Base-by-base conservation (phyloP, 2,329 filamentous ascomycete species). In the Fusarium fujikuroi region DNA sequence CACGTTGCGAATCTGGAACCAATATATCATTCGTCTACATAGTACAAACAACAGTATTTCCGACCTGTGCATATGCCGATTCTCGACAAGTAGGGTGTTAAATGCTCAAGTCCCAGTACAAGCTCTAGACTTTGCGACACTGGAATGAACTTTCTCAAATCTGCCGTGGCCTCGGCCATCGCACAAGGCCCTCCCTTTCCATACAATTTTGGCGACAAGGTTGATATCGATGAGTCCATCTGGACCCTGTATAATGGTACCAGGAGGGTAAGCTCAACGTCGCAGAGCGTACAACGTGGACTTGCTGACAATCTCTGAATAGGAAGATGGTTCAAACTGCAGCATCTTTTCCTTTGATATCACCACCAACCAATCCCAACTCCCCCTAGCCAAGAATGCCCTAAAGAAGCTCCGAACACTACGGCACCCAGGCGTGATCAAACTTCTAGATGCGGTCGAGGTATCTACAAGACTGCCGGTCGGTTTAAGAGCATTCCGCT, bases 321-420 rank as follows among this genome's bases (percentile, higher is more conserved):
- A 98, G 95, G 95, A 98, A 84, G 95, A 98, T 81, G 91, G 94
- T 39, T 97, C 95, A 8, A 91, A 94, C 77, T 99, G 96, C 84
- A 98, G 95, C 84, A 95, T 99, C 75, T 97, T 99, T 84, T 94
- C 95, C 76, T 99, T 99, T 86, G 95, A 99, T 81, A 89, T 97
- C 63, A 88, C 88, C 67, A 87, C 92, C 65, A 95, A 97, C 81
- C 94, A 91, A 81, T 91, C 93, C 47, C 91, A 92, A 62, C 84
- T 98, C 28, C 93, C 95, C 44, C 89, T 99, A 60, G 96, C 96
- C 60, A 94, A 92, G 83, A 99, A 99, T 85, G 95, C 95, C 49
- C 88, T 98, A 74, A 94, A 95, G 81, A 99, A 98, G 84, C 89
- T 97, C 73, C 92, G 95, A 75, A 99, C 95, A 6, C 85, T 99